phyloP scores from a whole-genome alignment of 129 eudicot genomes.

The Sambucus nigra region DNA sequence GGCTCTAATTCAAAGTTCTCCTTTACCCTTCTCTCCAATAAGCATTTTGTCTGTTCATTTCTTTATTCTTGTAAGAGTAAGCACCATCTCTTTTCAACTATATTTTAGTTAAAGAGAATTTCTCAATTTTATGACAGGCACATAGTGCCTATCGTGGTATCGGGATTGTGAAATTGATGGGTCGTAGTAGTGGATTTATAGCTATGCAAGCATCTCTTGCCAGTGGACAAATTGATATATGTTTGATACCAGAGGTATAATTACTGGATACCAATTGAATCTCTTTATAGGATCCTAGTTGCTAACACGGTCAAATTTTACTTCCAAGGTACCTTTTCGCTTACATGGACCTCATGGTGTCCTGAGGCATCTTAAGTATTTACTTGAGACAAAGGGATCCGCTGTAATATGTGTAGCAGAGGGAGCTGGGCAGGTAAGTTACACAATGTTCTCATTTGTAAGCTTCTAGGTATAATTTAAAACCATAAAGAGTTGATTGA shows the following conservation, averaged over 20 bases:
- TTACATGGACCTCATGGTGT: conserved; percentile 97
- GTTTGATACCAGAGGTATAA: conserved; percentile 93
- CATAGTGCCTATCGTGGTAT: conserved; percentile 98
- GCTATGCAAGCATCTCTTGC: conserved; percentile 99
- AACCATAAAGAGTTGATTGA: not conserved
- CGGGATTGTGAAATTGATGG: conserved; percentile 95
- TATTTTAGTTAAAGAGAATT: not conserved
- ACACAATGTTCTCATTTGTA: conserved; percentile 1
- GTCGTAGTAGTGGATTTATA: conserved; percentile 99
- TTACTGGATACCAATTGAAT: conserved; percentile 5
- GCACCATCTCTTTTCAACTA: no score
- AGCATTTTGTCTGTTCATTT: no score
- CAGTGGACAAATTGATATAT: conserved; percentile 97
- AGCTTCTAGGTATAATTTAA: not conserved
- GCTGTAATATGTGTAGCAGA: conserved; percentile 98
- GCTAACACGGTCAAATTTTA: conserved; percentile 11
- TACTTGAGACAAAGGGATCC: conserved; percentile 93
- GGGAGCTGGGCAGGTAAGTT: conserved; percentile 95
- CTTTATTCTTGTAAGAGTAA: no score
- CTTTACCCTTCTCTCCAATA: not conserved
- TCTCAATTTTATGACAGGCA: conserved; percentile 41
- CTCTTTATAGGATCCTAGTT: not conserved
- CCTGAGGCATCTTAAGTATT: conserved; percentile 70
- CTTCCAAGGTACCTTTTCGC: conserved; percentile 67
- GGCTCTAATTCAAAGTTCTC: not conserved